These are phyloP conservation scores for Helicocarpus griseus DNA, from an alignment of 2,329 filamentous ascomycete species.

Conservation along the genomic window DNA sequence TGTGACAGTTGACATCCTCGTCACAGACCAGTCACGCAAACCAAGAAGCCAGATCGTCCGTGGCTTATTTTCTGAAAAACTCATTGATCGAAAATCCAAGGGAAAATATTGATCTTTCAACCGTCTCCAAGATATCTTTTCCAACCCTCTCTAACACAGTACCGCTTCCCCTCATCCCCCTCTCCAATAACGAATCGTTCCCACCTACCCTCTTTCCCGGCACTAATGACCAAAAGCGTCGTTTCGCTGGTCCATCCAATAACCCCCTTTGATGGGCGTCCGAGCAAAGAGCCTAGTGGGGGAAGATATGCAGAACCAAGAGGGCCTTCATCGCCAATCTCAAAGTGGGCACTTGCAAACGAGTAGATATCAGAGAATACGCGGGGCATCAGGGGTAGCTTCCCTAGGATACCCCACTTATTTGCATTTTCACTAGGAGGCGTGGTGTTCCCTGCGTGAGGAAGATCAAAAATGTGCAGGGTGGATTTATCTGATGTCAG, in stretches of 20 bases:
- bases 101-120: slow-evolving; percentile 10
- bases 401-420: slow-evolving; percentile 79
- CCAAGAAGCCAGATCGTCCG: neutral
- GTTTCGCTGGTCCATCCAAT: slow-evolving; percentile 75
- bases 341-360: slow-evolving; percentile 69
- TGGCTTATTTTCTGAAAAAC: neutral
- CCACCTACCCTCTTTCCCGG: slow-evolving; percentile 73
- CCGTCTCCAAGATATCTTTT: slow-evolving; percentile 58
- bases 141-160: slow-evolving; percentile 67
- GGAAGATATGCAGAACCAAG: slow-evolving; percentile 33
- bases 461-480: slow-evolving; percentile 85
- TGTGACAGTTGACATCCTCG: too few species aligned
- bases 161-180: slow-evolving; percentile 56
- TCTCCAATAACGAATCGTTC: slow-evolving; percentile 72
- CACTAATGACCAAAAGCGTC: slow-evolving; percentile 65
- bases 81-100: neutral
- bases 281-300: slow-evolving; percentile 44
- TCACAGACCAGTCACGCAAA: too few species aligned
- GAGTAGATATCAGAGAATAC: slow-evolving; percentile 87
- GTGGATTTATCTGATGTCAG: slow-evolving; percentile 96
- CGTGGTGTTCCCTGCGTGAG: slow-evolving; percentile 31
- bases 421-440: slow-evolving; percentile 40
- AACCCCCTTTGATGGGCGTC: slow-evolving; percentile 65
- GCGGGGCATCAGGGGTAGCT: slow-evolving; percentile 72
- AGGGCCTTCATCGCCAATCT: slow-evolving; percentile 64